Conservation (phyloP, 1,284 basidiomycete genomes). For the Naganishia liquefaciens region DNA sequence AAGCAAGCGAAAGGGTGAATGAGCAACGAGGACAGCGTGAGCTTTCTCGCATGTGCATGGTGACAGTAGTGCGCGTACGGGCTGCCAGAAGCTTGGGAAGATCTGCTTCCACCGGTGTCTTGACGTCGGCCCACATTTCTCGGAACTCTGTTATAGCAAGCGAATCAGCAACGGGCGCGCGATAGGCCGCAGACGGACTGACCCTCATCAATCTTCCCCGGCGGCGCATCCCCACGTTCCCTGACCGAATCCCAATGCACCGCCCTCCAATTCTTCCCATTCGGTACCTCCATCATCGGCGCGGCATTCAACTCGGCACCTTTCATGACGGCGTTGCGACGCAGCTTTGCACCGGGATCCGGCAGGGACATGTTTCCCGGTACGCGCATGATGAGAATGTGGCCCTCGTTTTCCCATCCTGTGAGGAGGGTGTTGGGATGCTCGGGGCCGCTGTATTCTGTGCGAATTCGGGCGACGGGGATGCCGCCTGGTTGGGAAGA, state of each 20-base stretch:
- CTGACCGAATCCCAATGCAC: slow-evolving; percentile 51
- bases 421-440: slow-evolving; percentile 31
- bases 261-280: slow-evolving; percentile 43
- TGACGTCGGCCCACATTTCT: slow-evolving; percentile 49
- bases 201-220: slow-evolving; percentile 49
- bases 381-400: slow-evolving; percentile 48
- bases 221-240: slow-evolving; percentile 44
- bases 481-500: slow-evolving; percentile 42
- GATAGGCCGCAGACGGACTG: slow-evolving; percentile 23
- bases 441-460: slow-evolving; percentile 42
- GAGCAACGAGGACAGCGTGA: not conserved
- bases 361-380: slow-evolving; percentile 46
- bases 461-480: slow-evolving; percentile 41
- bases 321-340: slow-evolving; percentile 40
- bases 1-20: slow-evolving; percentile 37
- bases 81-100: slow-evolving; percentile 48
- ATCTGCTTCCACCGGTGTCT: slow-evolving; percentile 49
- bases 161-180: not conserved
- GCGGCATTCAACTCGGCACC: slow-evolving; percentile 44
- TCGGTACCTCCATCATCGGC: slow-evolving; percentile 40
- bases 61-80: slow-evolving; percentile 36
- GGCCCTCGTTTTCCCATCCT: slow-evolving; percentile 42
- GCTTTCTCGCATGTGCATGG: too few relatives aligned
- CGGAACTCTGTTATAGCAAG: slow-evolving; percentile 43
- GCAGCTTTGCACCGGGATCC: slow-evolving; percentile 45